Base-by-base conservation (phyloP, 805 yeast species). In the Yarrowia bubula region DNA sequence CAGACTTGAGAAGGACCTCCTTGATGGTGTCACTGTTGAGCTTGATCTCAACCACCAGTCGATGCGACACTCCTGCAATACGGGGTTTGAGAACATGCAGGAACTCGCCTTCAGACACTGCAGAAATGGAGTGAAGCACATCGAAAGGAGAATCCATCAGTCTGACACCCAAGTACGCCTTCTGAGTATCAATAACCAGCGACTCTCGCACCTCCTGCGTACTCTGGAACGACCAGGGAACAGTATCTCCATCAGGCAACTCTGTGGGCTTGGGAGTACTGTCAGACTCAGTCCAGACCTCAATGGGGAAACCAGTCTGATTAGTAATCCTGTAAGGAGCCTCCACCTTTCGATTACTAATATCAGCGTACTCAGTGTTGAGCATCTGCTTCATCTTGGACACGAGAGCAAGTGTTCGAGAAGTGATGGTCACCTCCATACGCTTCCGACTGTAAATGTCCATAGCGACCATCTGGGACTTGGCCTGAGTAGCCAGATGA, bases 191-290 rank as follows among this genome's bases (percentile, higher is more conserved):
- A 4, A 88, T 83, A 67, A 84, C 86, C 65, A 92, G 77, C 65
- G 86, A 85, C 71, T 93, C 97, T 75, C 99, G 86, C 28, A 92
- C 83, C 35, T 81, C 81, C 67, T 90, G 81, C 98, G 98, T 95
- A 72, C 93, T 97, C 71, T 92, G 96, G 78, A 96, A 96, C 44
- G 92, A 86, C 98, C 98, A 95, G 0, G 90, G 88, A 4, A 84
- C 73, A 4, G 75, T 74, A 5, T 83, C 84, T 1, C 83, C 83
- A 61, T 85, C 79, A 43, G 77, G 74, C 53, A 74, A 76, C 3
- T 71, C 71, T 35, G 73, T 71, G 22, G 64, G 50, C 33, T 35
- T 14, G 28, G 57, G 57, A n/a, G 55, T 47, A 14, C 14, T 28
- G 9, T 76, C 79, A 57, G 76, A 69, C 37, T 88, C 90, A n/a